phyloP scores from a whole-genome alignment of 148 eudicot species.

The Chenopodium suecicum region DNA sequence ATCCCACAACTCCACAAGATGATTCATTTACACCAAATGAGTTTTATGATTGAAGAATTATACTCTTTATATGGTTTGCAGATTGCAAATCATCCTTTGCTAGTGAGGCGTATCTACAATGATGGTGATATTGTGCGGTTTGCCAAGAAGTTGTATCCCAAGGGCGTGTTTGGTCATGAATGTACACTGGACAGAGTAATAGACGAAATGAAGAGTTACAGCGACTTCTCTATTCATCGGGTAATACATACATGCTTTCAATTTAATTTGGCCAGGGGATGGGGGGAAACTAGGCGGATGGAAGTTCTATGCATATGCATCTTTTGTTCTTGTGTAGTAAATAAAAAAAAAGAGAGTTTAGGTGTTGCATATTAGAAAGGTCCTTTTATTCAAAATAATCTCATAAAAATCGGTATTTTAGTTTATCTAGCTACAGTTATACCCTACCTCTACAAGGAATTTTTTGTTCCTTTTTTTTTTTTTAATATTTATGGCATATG shows the following conservation, averaged over 20 bases:
- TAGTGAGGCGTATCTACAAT: conserved; percentile 79
- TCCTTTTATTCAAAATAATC: neutral
- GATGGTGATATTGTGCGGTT: conserved; percentile 72
- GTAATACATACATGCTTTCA: conserved; percentile 39
- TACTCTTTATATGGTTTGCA: conserved; percentile 30
- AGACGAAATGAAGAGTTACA: conserved; percentile 85
- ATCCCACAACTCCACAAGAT: neutral
- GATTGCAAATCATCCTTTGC: conserved; percentile 97
- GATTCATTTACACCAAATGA: neutral
- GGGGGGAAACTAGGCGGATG: no score
- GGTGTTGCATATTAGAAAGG: neutral
- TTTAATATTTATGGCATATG: neutral
- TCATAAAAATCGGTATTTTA: neutral
- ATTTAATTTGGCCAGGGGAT: no score
- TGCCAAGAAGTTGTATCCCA: conserved; percentile 73
- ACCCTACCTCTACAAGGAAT: no score
- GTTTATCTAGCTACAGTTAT: no score
- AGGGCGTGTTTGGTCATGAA: conserved; percentile 90
- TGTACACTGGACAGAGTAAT: conserved; percentile 88
- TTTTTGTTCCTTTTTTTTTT: no score
- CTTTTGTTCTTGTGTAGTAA: neutral
- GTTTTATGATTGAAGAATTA: neutral
- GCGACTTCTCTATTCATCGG: conserved; percentile 85
- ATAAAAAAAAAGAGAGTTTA: neutral
- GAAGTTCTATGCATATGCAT: neutral